A percentile compares a stretch with the other conserved stretches of the same genome.
These are phyloP conservation scores for Beauveria sp. DNA, from an alignment of 2,329 filamentous ascomycete genomes.

Conservation along the genomic window DNA sequence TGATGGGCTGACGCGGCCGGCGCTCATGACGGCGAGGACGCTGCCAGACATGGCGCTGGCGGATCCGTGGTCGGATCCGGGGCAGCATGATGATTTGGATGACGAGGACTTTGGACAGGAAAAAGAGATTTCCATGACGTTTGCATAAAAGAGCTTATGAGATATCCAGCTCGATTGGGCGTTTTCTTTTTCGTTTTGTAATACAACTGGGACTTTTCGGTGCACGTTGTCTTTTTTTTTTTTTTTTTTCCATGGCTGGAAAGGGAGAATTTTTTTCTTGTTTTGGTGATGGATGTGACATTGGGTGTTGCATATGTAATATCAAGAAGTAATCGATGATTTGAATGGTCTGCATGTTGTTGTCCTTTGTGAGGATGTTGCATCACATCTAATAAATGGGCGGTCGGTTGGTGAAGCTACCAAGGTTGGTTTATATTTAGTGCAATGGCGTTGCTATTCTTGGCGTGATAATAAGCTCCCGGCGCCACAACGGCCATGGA, in stretches of 20 bases:
- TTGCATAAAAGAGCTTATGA: slow-evolving; percentile 46
- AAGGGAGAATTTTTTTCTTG: not conserved
- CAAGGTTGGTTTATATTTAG: too few relatives aligned
- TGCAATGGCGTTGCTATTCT: too few relatives aligned
- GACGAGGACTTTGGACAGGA: slow-evolving; percentile 66
- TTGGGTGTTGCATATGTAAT: not conserved
- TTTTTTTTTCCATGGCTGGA: too few relatives aligned
- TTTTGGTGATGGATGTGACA: not conserved
- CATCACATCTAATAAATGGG: too few relatives aligned
- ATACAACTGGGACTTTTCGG: not conserved
- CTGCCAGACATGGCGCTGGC: slow-evolving; percentile 41
- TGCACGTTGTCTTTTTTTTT: not conserved
- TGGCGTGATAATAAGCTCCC: too few relatives aligned
- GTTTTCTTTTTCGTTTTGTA: not conserved
- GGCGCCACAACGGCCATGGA: too few relatives aligned
- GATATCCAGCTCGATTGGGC: slow-evolving; percentile 1
- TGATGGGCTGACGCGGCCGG: slow-evolving; percentile 19
- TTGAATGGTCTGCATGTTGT: not conserved
- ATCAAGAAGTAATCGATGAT: not conserved
- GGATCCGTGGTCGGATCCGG: slow-evolving; percentile 52
- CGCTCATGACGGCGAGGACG: slow-evolving; percentile 35
- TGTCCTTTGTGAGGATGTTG: too few relatives aligned
- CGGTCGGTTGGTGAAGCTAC: too few relatives aligned
- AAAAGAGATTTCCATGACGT: slow-evolving; percentile 73
- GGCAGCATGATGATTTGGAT: slow-evolving; percentile 37